These are phyloP conservation scores for Protomyces inundatus DNA, from an alignment of 1,139 yeast genomes.

Conservation along the genomic window DNA sequence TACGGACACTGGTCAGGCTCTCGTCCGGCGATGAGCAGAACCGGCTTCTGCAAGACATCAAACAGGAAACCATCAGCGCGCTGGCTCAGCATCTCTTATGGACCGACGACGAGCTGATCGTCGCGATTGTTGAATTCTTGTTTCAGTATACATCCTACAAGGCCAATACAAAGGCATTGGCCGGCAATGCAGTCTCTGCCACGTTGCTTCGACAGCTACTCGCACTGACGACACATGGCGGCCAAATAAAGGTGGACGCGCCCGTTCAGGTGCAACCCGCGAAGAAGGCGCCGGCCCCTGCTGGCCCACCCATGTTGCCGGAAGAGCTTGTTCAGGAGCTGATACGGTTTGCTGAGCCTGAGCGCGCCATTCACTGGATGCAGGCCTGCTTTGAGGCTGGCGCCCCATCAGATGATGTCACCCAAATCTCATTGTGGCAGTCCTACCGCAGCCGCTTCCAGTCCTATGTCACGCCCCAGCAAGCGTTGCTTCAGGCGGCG, in stretches of 20 bases:
- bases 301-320: conserved; percentile 64
- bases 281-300: conserved; percentile 35
- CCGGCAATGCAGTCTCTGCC: conserved; percentile 28
- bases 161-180: conserved; percentile 36
- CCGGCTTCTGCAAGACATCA: conserved; percentile 33
- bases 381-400: conserved; percentile 69
- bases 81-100: conserved; percentile 43
- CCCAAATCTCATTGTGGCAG: conserved; percentile 94
- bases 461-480: conserved; percentile 43
- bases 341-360: conserved; percentile 70
- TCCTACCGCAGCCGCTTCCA: conserved; percentile 84
- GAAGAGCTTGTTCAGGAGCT: conserved; percentile 58
- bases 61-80: conserved; percentile 38
- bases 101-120: conserved; percentile 53
- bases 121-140: conserved; percentile 60
- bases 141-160: conserved; percentile 60
- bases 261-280: not conserved
- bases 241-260: conserved; percentile 35
- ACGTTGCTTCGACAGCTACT: conserved; percentile 44
- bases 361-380: conserved; percentile 89
- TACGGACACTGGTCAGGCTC: conserved; percentile 42
- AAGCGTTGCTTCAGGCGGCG: conserved; percentile 78
- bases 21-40: conserved; percentile 42
- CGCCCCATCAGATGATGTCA: conserved; percentile 53
- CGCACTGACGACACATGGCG: conserved; percentile 54